Percentiles rank a stretch among this genome's conserved stretches.
Evolutionary conservation across 495 filamentous ascomycete species (phyloP).

Genomic region (Gamarada debralockiae): DNA sequence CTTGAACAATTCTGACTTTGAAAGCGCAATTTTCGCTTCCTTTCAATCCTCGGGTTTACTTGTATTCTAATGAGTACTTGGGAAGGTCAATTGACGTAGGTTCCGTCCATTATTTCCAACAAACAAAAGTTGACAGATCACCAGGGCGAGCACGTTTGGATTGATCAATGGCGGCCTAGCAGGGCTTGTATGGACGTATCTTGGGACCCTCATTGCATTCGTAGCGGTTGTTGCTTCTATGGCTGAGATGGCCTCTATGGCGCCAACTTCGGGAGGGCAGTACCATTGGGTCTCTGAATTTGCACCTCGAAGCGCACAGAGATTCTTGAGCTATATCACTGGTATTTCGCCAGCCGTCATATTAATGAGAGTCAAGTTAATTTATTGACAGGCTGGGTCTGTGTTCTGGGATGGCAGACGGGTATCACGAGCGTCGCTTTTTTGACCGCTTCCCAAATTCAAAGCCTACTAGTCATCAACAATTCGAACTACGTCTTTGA

Average conservation of each 20-base stretch:
- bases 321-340: conserved; percentile 42
- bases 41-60: conserved; percentile 22
- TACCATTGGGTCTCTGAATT: no score
- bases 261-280: conserved; percentile 43
- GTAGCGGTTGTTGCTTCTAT: conserved; percentile 27
- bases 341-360: no score
- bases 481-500: conserved; percentile 31
- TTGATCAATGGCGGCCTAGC: conserved; percentile 29
- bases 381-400: no score
- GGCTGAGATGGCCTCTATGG: conserved; percentile 32
- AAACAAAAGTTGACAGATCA: neutral
- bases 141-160: conserved; percentile 19
- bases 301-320: conserved; percentile 34
- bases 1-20: neutral
- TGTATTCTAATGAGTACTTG: conserved; percentile 24
- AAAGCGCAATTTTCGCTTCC: conserved; percentile 17
- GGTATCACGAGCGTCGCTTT: conserved; percentile 31
- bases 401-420: conserved; percentile 41
- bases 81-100: conserved; percentile 18
- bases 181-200: conserved; percentile 29
- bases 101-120: neutral
- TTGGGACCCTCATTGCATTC: conserved; percentile 29
- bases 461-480: conserved; percentile 36
- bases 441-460: conserved; percentile 39
- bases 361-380: no score